These are phyloP conservation scores for Fragaria iinumae DNA, from an alignment of 306 rosid species.

Conservation along the genomic window DNA sequence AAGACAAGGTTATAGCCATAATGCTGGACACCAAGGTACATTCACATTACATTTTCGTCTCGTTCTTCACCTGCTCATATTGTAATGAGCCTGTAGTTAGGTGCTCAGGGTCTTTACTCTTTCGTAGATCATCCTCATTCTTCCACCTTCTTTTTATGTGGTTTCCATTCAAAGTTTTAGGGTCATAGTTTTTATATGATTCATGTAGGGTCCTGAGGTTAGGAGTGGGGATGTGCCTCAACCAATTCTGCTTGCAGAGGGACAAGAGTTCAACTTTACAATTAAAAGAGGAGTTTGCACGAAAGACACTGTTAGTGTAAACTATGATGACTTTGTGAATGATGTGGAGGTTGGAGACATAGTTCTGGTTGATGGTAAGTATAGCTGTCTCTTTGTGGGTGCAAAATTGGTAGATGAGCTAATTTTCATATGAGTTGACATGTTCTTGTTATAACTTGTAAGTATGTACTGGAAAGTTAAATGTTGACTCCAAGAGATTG, in stretches of 20 bases:
- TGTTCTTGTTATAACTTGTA: not conserved
- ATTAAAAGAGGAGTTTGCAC: constrained; percentile 78
- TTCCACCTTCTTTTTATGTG: not conserved
- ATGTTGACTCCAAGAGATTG: not conserved
- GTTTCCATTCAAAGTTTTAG: constrained; percentile 12
- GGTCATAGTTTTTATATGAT: constrained; percentile 8
- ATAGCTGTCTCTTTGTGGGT: constrained; percentile 3
- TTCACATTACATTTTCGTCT: not conserved
- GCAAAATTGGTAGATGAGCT: constrained; percentile 15
- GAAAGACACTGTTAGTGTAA: constrained; percentile 78
- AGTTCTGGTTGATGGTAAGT: constrained; percentile 80
- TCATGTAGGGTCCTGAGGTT: constrained; percentile 94
- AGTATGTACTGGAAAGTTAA: not conserved
- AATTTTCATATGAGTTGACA: constrained; percentile 8
- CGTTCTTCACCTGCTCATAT: not conserved
- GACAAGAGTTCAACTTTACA: constrained; percentile 81
- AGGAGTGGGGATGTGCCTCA: constrained; percentile 86
- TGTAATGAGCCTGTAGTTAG: not conserved
- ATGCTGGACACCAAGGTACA: constrained; percentile 96
- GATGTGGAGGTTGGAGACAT: constrained; percentile 92
- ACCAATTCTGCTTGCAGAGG: constrained; percentile 69
- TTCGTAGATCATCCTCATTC: not conserved
- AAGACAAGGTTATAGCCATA: constrained; percentile 74
- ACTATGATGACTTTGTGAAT: constrained; percentile 83
- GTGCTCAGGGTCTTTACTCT: not conserved